Base-by-base conservation (phyloP, 2,329 filamentous ascomycete species). In the Xylariaceae sp. region DNA sequence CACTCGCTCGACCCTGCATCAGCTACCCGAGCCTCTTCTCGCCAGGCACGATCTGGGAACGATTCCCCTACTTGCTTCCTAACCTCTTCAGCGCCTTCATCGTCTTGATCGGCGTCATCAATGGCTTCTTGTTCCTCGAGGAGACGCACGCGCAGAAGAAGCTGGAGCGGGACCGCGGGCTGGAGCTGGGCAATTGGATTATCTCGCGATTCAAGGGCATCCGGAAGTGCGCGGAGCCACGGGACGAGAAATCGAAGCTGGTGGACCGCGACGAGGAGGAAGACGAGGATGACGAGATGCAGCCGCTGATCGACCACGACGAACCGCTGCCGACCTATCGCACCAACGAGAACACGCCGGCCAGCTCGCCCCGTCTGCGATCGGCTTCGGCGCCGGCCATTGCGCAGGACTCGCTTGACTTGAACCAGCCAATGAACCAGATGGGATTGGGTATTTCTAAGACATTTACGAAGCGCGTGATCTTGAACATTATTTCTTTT, bases 81-180 rank as follows among this genome's bases (percentile, higher is more conserved):
- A 75, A 75, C 47, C 67, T 75, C 11, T 77, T 91, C 18, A 85
- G 90, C 57, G 88, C 87, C 1, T 76, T 73, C 0, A 78, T 91
- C 2, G 78, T 92, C 18, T 64, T 82, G 2, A 65, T 90, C 1
- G 89, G 90, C 54, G 79, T 90, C 11, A 68, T 86, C 2, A 73
- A 90, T 15, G 83, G 85, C 3, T 77, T 84, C 39, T 71, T 89
- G 30, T 88, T 89, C 63, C 80, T 99, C 57, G 92, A 99, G 72
- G 94, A 99, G 77, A 97, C 94, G 1, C 94, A 99, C 71, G 83
- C 87, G 53, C 86, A 89, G 72, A 89, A 89, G 78, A 96, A 89
- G 76, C 74, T 86, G 65, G 81, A 86, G 58, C 84, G 83, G 50
- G 94, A 99, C 73, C 78, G 82, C 41, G 92, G 93, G 4, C 75